phyloP scores from a whole-genome alignment of 192 early-diverging fungal genomes.

The Powellomyces hirtus region DNA sequence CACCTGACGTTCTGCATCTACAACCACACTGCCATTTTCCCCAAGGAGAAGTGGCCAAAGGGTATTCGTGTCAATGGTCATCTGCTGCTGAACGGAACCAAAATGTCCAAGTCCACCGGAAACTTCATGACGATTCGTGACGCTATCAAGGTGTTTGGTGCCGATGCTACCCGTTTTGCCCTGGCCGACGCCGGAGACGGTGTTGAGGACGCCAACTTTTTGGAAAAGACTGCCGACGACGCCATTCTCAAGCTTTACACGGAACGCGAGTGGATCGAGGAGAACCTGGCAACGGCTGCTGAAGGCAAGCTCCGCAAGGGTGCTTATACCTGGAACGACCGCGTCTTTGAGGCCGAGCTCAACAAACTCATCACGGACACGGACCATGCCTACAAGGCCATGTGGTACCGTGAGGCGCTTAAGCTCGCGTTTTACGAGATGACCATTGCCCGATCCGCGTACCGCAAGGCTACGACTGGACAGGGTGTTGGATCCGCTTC shows the following conservation, averaged over 20 bases:
- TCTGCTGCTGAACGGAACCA: conserved; percentile 89
- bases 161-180: conserved; percentile 92
- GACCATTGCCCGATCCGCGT: conserved; percentile 80
- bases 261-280: conserved; percentile 87
- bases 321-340: conserved; percentile 74
- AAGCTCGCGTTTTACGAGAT: conserved; percentile 91
- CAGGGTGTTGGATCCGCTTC: conserved; percentile 21
- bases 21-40: conserved; percentile 95
- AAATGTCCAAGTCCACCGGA: conserved; percentile 98
- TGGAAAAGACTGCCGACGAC: conserved; percentile 89
- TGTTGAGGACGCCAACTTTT: conserved; percentile 98
- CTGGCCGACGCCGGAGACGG: conserved; percentile 96
- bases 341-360: conserved; percentile 90
- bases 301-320: conserved; percentile 52
- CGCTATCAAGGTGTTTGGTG: conserved; percentile 81
- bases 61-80: conserved; percentile 90
- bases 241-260: conserved; percentile 90
- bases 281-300: conserved; percentile 51
- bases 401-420: conserved; percentile 88
- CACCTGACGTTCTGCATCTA: conserved; percentile 97
- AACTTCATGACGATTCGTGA: conserved; percentile 89
- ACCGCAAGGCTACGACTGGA: conserved; percentile 71
- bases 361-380: conserved; percentile 66
- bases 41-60: conserved; percentile 84
- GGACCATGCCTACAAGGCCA: conserved; percentile 71